Evolutionary conservation across 2,329 filamentous ascomycete species (phyloP).

Genomic region (Sphaceloma murrayae): DNA sequence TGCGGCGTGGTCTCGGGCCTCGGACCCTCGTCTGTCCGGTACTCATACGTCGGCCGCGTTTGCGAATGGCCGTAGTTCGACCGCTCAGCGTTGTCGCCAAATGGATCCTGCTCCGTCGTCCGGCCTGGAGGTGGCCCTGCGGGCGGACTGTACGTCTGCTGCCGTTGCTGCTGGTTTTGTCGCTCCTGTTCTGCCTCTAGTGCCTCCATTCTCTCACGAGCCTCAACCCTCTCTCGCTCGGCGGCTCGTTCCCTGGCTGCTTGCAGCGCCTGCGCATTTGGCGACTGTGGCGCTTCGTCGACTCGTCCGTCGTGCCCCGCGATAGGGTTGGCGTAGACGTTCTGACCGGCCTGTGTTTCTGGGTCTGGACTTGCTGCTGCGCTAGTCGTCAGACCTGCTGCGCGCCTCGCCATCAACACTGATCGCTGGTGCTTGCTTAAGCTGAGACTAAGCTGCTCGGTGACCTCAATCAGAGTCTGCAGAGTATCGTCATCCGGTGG

Average conservation of each 20-base stretch:
- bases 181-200: slow-evolving; percentile 8
- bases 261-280: slow-evolving; percentile 7
- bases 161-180: neutral
- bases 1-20: neutral
- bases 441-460: slow-evolving; percentile 77
- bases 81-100: slow-evolving; percentile 13
- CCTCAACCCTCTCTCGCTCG: slow-evolving; percentile 6
- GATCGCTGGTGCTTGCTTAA: slow-evolving; percentile 78
- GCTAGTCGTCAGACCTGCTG: slow-evolving; percentile 20
- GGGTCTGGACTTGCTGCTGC: slow-evolving; percentile 22
- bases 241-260: slow-evolving; percentile 9
- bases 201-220: slow-evolving; percentile 9
- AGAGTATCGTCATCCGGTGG: slow-evolving; percentile 87
- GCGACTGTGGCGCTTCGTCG: slow-evolving; percentile 6
- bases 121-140: slow-evolving; percentile 9
- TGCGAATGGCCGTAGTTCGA: slow-evolving; percentile 15
- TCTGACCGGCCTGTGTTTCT: slow-evolving; percentile 15
- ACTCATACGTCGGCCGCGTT: slow-evolving; percentile 2
- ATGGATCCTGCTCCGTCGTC: slow-evolving; percentile 9
- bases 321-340: neutral
- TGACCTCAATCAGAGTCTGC: slow-evolving; percentile 85
- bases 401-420: slow-evolving; percentile 50
- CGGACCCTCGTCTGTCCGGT: neutral
- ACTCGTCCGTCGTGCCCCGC: neutral
- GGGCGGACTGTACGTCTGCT: neutral